Conservation (phyloP, 2,329 filamentous ascomycete genomes). For the Fusarium verticillioides region DNA sequence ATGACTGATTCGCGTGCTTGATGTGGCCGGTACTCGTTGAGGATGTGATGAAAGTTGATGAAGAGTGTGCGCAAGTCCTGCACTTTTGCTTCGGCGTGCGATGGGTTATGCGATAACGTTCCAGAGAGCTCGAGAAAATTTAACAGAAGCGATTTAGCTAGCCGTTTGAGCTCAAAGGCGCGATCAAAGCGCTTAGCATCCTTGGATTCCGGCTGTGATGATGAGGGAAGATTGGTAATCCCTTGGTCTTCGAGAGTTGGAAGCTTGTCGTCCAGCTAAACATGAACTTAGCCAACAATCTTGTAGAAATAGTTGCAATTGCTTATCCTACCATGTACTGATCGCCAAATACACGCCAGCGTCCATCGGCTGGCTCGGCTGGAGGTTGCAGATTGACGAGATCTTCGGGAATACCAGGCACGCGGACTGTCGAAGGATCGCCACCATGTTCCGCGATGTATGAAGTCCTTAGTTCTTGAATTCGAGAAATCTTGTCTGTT, state of each 20-base stretch:
- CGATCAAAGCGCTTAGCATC: constrained; percentile 70
- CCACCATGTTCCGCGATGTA: constrained; percentile 49
- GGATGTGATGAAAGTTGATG: constrained; percentile 90
- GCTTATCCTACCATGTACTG: constrained; percentile 62
- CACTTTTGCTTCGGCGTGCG: constrained; percentile 75
- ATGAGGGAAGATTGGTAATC: constrained; percentile 72
- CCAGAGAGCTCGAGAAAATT: constrained; percentile 90
- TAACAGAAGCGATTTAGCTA: constrained; percentile 85
- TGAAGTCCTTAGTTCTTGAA: constrained; percentile 56
- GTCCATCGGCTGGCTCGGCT: constrained; percentile 74
- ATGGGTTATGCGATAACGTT: constrained; percentile 43
- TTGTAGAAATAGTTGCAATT: neutral
- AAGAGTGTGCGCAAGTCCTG: constrained; percentile 83
- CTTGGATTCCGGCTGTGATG: constrained; percentile 53
- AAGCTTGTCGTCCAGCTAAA: constrained; percentile 69
- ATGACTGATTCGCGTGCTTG: constrained; percentile 92
- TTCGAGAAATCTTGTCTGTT: constrained; percentile 72
- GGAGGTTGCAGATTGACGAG: constrained; percentile 85
- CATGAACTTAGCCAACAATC: neutral
- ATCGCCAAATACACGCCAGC: constrained; percentile 80
- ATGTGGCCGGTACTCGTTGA: constrained; percentile 94
- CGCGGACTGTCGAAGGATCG: constrained; percentile 46
- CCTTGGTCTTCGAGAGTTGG: constrained; percentile 76
- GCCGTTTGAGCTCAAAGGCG: constrained; percentile 75
- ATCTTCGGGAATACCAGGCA: constrained; percentile 71